Evolutionary conservation across 768 basidiomycete species (phyloP).

Genomic region (Pleurotus sapidus): DNA sequence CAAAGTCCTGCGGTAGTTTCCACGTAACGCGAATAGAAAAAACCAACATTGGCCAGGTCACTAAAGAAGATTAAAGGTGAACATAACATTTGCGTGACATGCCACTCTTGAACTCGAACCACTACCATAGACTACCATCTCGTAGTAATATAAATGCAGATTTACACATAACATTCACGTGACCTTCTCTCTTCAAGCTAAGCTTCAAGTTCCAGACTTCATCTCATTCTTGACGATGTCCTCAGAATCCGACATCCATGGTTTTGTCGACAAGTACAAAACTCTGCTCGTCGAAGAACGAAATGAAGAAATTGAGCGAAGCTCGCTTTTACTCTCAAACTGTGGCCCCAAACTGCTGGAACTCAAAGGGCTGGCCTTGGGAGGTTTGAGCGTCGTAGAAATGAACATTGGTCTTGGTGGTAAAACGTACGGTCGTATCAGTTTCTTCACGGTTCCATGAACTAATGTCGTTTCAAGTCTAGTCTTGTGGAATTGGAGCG

Average conservation of each 20-base stretch:
- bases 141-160: too few species aligned
- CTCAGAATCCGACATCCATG: slow-evolving; percentile 34
- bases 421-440: slow-evolving; percentile 61
- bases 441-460: not conserved
- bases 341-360: slow-evolving; percentile 86
- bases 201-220: too few species aligned
- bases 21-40: too few species aligned
- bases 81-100: too few species aligned
- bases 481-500: slow-evolving; percentile 88
- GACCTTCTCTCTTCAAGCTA: too few species aligned
- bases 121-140: too few species aligned
- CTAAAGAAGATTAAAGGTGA: too few species aligned
- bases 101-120: too few species aligned
- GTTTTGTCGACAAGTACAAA: slow-evolving; percentile 69
- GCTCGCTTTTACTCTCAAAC: slow-evolving; percentile 74
- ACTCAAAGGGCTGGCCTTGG: slow-evolving; percentile 79
- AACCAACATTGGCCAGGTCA: too few species aligned
- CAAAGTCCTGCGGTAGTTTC: too few species aligned
- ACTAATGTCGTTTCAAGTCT: slow-evolving; percentile 29
- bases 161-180: too few species aligned
- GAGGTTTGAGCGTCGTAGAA: slow-evolving; percentile 64
- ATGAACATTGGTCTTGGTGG: slow-evolving; percentile 89
- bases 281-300: slow-evolving; percentile 69
- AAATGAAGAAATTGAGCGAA: slow-evolving; percentile 81
- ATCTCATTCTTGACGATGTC: too few species aligned